Conservation (phyloP, 176 grass and related monocot species). For the Rhynchospora pubera region DNA sequence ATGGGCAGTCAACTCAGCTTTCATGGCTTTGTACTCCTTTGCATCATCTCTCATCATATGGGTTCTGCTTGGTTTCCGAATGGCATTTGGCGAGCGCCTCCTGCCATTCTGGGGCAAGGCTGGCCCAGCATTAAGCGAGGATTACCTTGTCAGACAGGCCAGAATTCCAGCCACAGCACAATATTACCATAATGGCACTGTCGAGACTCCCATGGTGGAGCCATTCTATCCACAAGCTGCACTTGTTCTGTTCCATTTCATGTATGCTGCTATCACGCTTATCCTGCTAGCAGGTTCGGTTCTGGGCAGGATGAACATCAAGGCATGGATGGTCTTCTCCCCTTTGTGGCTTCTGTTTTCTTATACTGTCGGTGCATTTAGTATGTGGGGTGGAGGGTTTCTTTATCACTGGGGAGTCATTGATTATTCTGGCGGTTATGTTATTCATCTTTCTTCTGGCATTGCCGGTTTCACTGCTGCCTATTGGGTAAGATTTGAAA, state of each 20-base stretch:
- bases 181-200: slow-evolving; percentile 28
- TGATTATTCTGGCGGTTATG: slow-evolving; percentile 37
- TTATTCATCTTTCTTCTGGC: slow-evolving; percentile 34
- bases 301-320: slow-evolving; percentile 75
- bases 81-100: slow-evolving; percentile 63
- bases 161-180: slow-evolving; percentile 44
- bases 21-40: slow-evolving; percentile 82
- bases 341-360: slow-evolving; percentile 64
- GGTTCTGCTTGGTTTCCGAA: slow-evolving; percentile 65
- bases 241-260: slow-evolving; percentile 66
- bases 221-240: slow-evolving; percentile 66
- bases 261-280: slow-evolving; percentile 59
- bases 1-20: slow-evolving; percentile 71
- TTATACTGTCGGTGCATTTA: slow-evolving; percentile 67
- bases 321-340: slow-evolving; percentile 67
- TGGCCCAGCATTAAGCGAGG: slow-evolving; percentile 32
- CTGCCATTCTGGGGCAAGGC: slow-evolving; percentile 76
- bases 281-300: slow-evolving; percentile 68
- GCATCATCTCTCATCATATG: slow-evolving; percentile 64
- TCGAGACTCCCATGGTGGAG: slow-evolving; percentile 33
- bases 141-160: slow-evolving; percentile 37
- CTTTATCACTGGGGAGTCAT: slow-evolving; percentile 49
- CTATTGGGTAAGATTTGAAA: slow-evolving; percentile 24
- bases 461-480: slow-evolving; percentile 33
- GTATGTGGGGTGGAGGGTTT: slow-evolving; percentile 79